A percentile compares a stretch with the other conserved stretches of the same genome.
Evolutionary conservation across 345 rosid species (phyloP).

Genomic region (Populus tremula): DNA sequence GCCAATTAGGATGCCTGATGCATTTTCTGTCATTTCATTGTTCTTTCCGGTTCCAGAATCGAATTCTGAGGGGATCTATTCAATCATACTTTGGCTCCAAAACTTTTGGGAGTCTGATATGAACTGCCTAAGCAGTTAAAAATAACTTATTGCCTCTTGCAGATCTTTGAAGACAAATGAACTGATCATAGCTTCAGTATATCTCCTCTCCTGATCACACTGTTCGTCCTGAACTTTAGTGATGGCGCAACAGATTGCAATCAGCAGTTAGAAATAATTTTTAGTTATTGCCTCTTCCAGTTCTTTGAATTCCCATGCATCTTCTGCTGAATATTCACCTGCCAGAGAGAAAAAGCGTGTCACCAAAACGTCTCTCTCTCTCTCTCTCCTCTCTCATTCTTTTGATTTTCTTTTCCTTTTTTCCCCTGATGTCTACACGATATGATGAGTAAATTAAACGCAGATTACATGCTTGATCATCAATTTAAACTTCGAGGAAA

Average conservation of each 20-base stretch:
- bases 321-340: slow-evolving; percentile 82
- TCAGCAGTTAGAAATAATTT: slow-evolving; percentile 48
- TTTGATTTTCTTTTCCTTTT: background rate
- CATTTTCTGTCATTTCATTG: no score
- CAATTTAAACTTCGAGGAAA: background rate
- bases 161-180: background rate
- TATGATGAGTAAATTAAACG: background rate
- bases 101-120: background rate
- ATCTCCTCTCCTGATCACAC: background rate
- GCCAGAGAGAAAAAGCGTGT: background rate
- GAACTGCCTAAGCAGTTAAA: background rate
- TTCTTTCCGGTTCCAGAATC: no score
- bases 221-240: background rate
- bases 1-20: no score
- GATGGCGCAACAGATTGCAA: background rate
- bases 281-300: slow-evolving; percentile 74
- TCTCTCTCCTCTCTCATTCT: background rate
- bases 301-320: slow-evolving; percentile 86
- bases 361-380: background rate
- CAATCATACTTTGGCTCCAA: background rate
- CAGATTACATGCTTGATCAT: background rate
- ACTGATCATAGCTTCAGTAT: background rate
- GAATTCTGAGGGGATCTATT: no score
- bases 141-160: background rate
- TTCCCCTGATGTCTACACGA: background rate